phyloP scores from a whole-genome alignment of 2,329 filamentous ascomycete species.

The Gliomastix tumulicola region DNA sequence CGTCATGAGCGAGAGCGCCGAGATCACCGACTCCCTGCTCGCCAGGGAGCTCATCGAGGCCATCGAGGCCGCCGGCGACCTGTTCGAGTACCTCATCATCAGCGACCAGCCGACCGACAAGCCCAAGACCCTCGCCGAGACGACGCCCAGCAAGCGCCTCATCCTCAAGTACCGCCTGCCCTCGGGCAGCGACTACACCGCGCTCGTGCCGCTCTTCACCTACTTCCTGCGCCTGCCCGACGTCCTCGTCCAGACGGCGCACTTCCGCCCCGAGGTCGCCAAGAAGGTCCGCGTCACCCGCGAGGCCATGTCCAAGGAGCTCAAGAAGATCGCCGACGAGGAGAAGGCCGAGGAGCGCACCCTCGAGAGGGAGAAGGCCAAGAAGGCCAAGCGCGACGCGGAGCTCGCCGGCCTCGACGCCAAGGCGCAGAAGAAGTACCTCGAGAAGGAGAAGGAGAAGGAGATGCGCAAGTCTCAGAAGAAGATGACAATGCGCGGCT shows the following conservation, averaged over 20 bases:
- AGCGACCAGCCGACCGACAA: constrained; percentile 85
- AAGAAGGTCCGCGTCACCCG: constrained; percentile 77
- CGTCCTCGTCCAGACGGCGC: constrained; percentile 64
- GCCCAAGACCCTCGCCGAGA: constrained; percentile 79
- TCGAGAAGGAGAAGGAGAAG: constrained; percentile 75
- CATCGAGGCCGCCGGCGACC: constrained; percentile 68
- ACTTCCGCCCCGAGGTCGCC: constrained; percentile 85
- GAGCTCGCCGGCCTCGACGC: constrained; percentile 70
- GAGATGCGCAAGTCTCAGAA: constrained; percentile 51
- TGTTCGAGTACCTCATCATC: constrained; percentile 79
- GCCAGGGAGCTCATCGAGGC: constrained; percentile 83
- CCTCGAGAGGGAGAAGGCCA: constrained; percentile 64
- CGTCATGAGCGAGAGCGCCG: constrained; percentile 94
- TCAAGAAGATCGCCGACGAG: constrained; percentile 74
- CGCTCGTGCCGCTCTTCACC: constrained; percentile 67
- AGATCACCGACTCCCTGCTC: constrained; percentile 82
- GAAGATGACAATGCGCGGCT: constrained; percentile 47
- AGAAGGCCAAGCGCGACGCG: constrained; percentile 84
- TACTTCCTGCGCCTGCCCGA: constrained; percentile 85
- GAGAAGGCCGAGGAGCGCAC: constrained; percentile 74
- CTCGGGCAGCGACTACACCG: constrained; percentile 53
- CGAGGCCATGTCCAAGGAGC: constrained; percentile 71
- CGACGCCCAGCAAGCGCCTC: constrained; percentile 76
- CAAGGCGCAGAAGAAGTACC: constrained; percentile 79
- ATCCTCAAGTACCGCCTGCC: constrained; percentile 70